These are phyloP conservation scores for Periconia macrospinosa DNA, from an alignment of 2,329 filamentous ascomycete species.

Conservation along the genomic window DNA sequence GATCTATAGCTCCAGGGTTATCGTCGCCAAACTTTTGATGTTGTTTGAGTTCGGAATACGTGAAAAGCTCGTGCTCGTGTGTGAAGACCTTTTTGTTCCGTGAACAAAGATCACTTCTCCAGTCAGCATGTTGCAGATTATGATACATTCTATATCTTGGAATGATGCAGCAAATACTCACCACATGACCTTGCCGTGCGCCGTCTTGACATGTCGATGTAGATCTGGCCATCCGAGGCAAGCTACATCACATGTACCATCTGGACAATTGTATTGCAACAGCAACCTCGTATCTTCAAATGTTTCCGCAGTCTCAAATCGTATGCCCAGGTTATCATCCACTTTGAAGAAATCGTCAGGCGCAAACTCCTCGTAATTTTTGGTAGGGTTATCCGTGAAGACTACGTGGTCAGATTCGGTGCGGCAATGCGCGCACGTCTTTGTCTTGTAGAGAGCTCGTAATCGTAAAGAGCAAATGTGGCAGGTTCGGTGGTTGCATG, in stretches of 20 bases:
- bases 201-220: slow-evolving; percentile 77
- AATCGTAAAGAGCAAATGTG: slow-evolving; percentile 93
- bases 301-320: slow-evolving; percentile 85
- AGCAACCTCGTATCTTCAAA: slow-evolving; percentile 87
- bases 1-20: slow-evolving; percentile 82
- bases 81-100: slow-evolving; percentile 98
- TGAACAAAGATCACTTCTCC: slow-evolving; percentile 74
- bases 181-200: slow-evolving; percentile 86
- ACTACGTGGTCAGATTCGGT: slow-evolving; percentile 79
- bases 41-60: slow-evolving; percentile 74
- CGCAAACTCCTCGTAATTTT: slow-evolving; percentile 83
- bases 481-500: slow-evolving; percentile 95
- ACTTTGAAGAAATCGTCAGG: slow-evolving; percentile 72
- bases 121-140: slow-evolving; percentile 9
- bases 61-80: slow-evolving; percentile 94
- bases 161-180: slow-evolving; percentile 37
- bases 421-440: slow-evolving; percentile 94
- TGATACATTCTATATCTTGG: no score
- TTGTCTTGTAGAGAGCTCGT: slow-evolving; percentile 93
- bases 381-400: slow-evolving; percentile 83
- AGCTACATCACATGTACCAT: slow-evolving; percentile 79
- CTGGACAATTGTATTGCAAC: slow-evolving; percentile 92
- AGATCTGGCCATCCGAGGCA: slow-evolving; percentile 80
- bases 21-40: slow-evolving; percentile 93
- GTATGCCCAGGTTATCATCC: slow-evolving; percentile 87